Evolutionary conservation across 2,329 filamentous ascomycete species (phyloP).

Genomic region (Phaeosphaeriaceae sp.): DNA sequence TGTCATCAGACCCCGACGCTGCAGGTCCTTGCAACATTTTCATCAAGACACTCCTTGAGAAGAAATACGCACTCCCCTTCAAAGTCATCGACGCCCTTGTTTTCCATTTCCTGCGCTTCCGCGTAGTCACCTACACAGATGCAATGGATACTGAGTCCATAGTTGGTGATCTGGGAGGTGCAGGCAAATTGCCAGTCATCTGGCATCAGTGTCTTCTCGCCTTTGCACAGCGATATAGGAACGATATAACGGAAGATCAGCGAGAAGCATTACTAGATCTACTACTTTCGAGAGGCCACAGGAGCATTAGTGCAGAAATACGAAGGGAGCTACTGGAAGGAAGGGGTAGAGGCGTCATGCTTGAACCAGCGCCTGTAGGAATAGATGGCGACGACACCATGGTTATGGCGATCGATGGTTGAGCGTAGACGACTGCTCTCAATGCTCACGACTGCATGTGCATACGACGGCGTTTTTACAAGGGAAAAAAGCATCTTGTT

Average conservation of each 20-base stretch:
- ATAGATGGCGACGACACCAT: constrained; percentile 91
- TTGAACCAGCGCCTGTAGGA: constrained; percentile 63
- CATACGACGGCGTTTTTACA: constrained; percentile 1
- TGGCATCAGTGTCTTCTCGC: constrained; percentile 95
- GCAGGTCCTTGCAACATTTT: constrained; percentile 94
- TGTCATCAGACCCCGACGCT: constrained; percentile 79
- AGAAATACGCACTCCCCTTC: constrained; percentile 95
- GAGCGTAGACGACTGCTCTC: constrained; percentile 9
- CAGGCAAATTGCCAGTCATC: constrained; percentile 79
- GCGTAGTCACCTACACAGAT: constrained; percentile 68
- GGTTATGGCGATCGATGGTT: constrained; percentile 60
- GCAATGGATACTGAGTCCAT: constrained; percentile 54
- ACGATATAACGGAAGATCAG: constrained; percentile 95
- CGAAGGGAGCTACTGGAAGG: constrained; percentile 87
- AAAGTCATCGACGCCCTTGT: constrained; percentile 94
- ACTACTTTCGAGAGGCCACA: constrained; percentile 82
- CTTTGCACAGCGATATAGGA: constrained; percentile 92
- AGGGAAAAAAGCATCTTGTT: background rate
- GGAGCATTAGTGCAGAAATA: constrained; percentile 88
- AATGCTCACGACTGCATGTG: constrained; percentile 1
- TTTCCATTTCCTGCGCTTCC: constrained; percentile 94
- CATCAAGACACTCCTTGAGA: constrained; percentile 90
- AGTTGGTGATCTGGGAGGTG: constrained; percentile 52
- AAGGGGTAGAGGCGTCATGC: constrained; percentile 77
- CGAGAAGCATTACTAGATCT: constrained; percentile 89